A percentile compares a stretch with the other conserved stretches of the same genome.
Conservation (phyloP, 306 rosid species). For the Fragaria ananassa region DNA sequence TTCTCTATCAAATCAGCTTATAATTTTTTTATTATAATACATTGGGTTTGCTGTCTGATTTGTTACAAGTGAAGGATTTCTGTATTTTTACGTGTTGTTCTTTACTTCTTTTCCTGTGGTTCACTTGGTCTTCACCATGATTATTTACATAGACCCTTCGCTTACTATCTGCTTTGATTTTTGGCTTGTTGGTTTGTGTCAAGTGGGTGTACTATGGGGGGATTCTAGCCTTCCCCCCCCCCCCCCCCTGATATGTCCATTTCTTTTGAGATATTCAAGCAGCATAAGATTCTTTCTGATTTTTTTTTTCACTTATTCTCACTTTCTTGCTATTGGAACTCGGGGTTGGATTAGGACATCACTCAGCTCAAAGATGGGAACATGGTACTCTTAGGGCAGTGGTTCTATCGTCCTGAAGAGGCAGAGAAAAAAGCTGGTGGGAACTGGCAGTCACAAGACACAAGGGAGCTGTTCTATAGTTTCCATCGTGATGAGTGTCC, state of each 20-base stretch:
- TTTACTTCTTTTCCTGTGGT: neutral
- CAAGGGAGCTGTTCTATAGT: conserved; percentile 92
- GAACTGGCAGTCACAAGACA: conserved; percentile 86
- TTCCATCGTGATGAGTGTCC: conserved; percentile 96
- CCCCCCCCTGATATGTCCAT: neutral
- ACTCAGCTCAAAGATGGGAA: conserved; percentile 48
- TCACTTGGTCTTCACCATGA: neutral
- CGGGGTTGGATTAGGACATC: conserved; percentile 59
- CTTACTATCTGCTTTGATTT: neutral
- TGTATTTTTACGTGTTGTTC: neutral
- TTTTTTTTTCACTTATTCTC: conserved; percentile 7
- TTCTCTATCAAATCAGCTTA: conserved; percentile 9
- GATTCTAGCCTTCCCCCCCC: neutral
- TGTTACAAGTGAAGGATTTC: neutral
- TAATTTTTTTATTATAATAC: neutral
- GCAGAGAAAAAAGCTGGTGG: conserved; percentile 85
- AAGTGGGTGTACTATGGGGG: neutral
- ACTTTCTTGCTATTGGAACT: conserved; percentile 21
- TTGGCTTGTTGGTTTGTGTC: conserved; percentile 11
- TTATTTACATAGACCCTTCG: neutral
- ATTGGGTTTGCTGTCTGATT: neutral
- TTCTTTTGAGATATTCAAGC: neutral
- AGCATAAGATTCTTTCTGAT: conserved; percentile 13
- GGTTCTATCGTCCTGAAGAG: conserved; percentile 99
- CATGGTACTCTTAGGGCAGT: conserved; percentile 78